phyloP scores from a whole-genome alignment of 2,329 filamentous ascomycete genomes.

The Hypoxylon sp. region DNA sequence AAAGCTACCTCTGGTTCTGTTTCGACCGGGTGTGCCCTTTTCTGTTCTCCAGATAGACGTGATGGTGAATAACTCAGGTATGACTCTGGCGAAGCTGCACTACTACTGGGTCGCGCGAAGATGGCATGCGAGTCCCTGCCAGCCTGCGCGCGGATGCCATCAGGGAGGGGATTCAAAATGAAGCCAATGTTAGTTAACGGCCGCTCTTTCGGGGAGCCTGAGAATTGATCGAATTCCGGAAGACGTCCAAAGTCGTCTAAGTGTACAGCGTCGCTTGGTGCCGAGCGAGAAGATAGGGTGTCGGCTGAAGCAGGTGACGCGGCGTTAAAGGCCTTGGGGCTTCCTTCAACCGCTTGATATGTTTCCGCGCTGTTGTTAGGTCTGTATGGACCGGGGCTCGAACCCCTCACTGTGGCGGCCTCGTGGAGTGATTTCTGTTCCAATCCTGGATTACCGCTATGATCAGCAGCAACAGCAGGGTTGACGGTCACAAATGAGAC shows the following conservation, averaged over 20 bases:
- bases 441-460: background rate
- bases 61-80: background rate
- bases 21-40: background rate
- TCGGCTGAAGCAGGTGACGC: constrained; percentile 1
- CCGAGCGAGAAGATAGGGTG: background rate
- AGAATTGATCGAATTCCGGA: background rate
- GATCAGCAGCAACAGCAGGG: background rate
- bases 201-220: constrained; percentile 1
- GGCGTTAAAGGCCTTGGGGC: background rate
- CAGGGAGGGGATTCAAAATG: background rate
- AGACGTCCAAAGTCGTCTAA: background rate
- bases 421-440: background rate
- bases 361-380: background rate
- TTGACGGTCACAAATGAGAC: constrained; percentile 2
- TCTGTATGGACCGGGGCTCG: background rate
- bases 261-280: background rate
- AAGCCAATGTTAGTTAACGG: background rate
- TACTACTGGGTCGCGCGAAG: background rate
- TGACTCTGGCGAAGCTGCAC: background rate
- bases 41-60: background rate
- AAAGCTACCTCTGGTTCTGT: constrained; percentile 4
- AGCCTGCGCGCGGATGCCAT: background rate
- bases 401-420: background rate
- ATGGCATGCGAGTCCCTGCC: background rate
- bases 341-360: background rate